A percentile compares a stretch with the other conserved stretches of the same genome.
phyloP scores from a whole-genome alignment of 257 asterid species.

The Fraxinus anomala region DNA sequence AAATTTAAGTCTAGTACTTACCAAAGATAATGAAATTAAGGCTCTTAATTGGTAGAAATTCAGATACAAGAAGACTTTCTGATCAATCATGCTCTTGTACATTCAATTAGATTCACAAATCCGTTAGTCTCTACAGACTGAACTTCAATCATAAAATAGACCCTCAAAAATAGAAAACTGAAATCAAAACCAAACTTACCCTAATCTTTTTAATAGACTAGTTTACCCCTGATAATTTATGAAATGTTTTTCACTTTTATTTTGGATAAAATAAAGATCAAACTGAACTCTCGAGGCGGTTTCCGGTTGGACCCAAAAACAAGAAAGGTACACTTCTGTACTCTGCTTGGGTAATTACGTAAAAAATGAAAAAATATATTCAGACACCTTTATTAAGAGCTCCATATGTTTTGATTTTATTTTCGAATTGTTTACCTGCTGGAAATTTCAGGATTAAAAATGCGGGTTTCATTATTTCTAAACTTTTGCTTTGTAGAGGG shows the following conservation, averaged over 20 bases:
- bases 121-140: no score
- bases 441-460: constrained; percentile 17
- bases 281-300: not conserved
- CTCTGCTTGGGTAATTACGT: not conserved
- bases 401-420: not conserved
- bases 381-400: not conserved
- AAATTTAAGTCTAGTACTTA: no score
- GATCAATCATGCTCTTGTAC: no score
- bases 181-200: no score
- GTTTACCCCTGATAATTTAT: not conserved
- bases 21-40: no score
- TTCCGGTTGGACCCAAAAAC: not conserved
- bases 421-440: not conserved
- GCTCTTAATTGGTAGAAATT: no score
- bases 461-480: not conserved
- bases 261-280: not conserved
- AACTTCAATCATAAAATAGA: no score
- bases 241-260: not conserved
- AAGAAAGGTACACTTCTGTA: not conserved
- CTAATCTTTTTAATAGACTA: not conserved
- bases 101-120: no score
- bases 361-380: not conserved
- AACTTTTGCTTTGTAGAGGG: no score
- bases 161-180: no score
- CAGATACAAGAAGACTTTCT: no score